Evolutionary conservation across 2,329 filamentous ascomycete species (phyloP), one percentile per base, ranked within the genome.

Genomic region (Fusarium armeniacum): DNA sequence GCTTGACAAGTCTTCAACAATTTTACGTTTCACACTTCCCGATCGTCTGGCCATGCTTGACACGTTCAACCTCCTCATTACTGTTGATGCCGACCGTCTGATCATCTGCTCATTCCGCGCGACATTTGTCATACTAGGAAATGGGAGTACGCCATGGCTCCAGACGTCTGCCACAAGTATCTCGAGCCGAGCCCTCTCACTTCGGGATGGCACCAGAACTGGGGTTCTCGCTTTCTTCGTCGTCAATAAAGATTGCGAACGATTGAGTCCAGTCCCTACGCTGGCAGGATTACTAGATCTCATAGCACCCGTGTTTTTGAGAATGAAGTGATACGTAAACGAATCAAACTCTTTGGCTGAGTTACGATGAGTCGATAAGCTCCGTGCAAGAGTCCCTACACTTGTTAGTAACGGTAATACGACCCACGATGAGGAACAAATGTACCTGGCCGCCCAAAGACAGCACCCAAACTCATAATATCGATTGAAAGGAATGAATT

Each of bases 41-140:
- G 92, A 91, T 60, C 91, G 88, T 72, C 90, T 92, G 38, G 92
- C 87, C 69, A 96, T 91, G 77, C 90, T 94, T 50, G 91, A 90
- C 75, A 93, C 90, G 79, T 93, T 97, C 67, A 98, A 86, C 77
- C 94, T 97, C 54, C 94, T 88, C 82, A 97, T 97, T 76, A 97
- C 88, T 1, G 92, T 92, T 36, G 93, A 93, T 15, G 94, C 92
- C n/a, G 91, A 93, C 41, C 88, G 88, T 52, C 92, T 86, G 47
- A 96, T 90, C 5, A 93, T 83, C 75, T 92, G 89, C 73, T 97
- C 88, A 73, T 91, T 81, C 82, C 89, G 78, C 77, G 88, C 78
- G 81, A 89, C 78, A 79, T 78, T 84, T 33, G 87, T 87, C 87
- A 97, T 94, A 2, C 93, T 93, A 18, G 94, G 93, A 76, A 91